A percentile compares a stretch with the other conserved stretches of the same genome.
These are phyloP conservation scores for Coelastrella sp. DNA, from an alignment of 139 green algal genomes.

Conservation along the genomic window DNA sequence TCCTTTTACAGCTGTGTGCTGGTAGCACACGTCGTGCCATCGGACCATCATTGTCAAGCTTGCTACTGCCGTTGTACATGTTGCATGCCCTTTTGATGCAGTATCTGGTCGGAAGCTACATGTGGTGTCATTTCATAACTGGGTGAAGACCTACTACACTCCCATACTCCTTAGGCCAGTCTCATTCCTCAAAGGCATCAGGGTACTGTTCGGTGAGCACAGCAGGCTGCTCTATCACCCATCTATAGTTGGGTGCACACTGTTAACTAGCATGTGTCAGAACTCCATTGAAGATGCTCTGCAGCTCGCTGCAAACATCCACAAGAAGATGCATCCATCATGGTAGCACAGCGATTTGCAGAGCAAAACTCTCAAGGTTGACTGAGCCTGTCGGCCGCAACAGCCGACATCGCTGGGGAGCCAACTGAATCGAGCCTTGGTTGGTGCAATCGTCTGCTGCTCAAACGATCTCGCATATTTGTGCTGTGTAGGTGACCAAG, in stretches of 20 bases:
- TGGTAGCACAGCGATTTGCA: too few species aligned
- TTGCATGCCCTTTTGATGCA: neutral
- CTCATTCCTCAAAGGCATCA: constrained; percentile 64
- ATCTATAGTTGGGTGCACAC: neutral
- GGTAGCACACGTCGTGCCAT: too few species aligned
- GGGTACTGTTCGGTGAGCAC: constrained; percentile 69
- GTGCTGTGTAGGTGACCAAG: constrained; percentile 73
- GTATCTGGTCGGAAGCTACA: constrained; percentile 54
- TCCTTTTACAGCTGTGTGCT: neutral
- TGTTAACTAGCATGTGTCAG: neutral
- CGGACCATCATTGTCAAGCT: neutral
- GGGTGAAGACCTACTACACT: constrained; percentile 73
- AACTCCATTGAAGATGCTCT: neutral
- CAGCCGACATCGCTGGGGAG: too few species aligned
- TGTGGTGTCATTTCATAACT: constrained; percentile 72
- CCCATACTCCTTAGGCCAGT: constrained; percentile 70
- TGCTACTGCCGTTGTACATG: neutral
- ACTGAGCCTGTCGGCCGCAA: too few species aligned
- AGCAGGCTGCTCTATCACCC: neutral
- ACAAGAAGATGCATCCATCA: too few species aligned
- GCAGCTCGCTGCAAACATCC: too few species aligned
- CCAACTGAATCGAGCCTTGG: too few species aligned
- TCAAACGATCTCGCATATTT: neutral
- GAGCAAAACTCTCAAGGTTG: too few species aligned
- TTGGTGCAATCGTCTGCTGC: neutral